Conservation (phyloP, 163 green algal species). For the Scenedesmus sp. region DNA sequence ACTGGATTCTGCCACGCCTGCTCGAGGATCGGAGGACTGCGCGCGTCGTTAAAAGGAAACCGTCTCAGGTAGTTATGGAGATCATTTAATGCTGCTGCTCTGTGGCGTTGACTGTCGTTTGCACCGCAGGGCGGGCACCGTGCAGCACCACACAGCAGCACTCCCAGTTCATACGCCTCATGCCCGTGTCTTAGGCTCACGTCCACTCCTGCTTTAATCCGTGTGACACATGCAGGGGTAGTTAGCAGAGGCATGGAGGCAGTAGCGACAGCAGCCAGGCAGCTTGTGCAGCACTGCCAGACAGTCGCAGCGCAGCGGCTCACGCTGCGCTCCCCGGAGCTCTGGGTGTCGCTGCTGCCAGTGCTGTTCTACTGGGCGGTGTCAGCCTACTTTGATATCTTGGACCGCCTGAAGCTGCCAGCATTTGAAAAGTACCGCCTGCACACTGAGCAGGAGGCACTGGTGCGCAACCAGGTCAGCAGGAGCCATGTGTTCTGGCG, state of each 20-base stretch:
- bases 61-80: not conserved
- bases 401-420: conserved; percentile 61
- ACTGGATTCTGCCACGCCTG: not conserved
- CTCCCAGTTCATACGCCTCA: not conserved
- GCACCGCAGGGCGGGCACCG: not conserved
- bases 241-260: conserved; percentile 18
- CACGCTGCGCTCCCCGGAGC: conserved; percentile 51
- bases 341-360: conserved; percentile 61
- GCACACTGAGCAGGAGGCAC: conserved; percentile 46
- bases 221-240: not conserved
- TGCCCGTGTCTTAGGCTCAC: not conserved
- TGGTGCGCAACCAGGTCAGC: conserved; percentile 56
- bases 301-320: conserved; percentile 42
- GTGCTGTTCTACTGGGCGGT: conserved; percentile 71
- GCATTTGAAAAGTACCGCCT: conserved; percentile 53
- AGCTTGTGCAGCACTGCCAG: conserved; percentile 17
- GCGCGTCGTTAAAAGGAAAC: not conserved
- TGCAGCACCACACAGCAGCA: conserved; percentile 11
- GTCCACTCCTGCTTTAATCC: not conserved
- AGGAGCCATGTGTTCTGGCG: conserved; percentile 65
- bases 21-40: not conserved
- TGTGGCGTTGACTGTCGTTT: not conserved
- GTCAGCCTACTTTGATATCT: conserved; percentile 63
- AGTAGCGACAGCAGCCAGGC: not conserved
- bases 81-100: not conserved